Base-by-base conservation (phyloP, 768 basidiomycete species). In the Termitomyces sp. region DNA sequence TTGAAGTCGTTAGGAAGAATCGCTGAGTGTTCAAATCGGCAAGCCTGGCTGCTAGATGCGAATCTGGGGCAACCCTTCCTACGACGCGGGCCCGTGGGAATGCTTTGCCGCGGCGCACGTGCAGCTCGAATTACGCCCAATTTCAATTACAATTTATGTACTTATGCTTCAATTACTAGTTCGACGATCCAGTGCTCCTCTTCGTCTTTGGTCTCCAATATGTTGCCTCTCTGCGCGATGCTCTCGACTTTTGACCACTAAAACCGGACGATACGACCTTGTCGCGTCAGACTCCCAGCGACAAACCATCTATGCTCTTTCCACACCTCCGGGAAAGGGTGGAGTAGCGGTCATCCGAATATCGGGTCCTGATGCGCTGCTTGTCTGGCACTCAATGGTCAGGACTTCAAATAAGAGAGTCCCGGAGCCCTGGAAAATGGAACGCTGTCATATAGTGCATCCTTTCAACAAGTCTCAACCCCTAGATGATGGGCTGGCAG, bases 241-340 rank as follows among this genome's bases (percentile, higher is more conserved):
- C 9, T 57, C 21, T 45, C 48, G 52, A 5, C 23, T 10, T 2
- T 43, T 60, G 23, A 40, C 59, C 5, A 54, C 56, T 6, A 37
- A 23, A 28, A 42, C 17, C 10, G 44, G 21, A 40, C 37, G 39
- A n/a, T 39, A 39, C 40, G 42, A 59, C 3, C 61, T 66, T 6
- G 59, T 70, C 34, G 66, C 63, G 37, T 78, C 78, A 21, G 73
- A 77, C 59, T 76, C 85, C 5, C 87, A 91, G 66, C 74, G 78
- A n/a, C 64, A 70, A 23, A 95, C 94, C 2, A 91, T 96, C 45
- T 96, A 89, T 66, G 94, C 93, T 1, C 77, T 94, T 27, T 91
- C 93, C 0, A 94, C 92, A 0, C 90, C 93, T 1, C 84, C 88
- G 2, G 94, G 92, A 1, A 92, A 86, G 59, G 91, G 81, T 3